Evolutionary conservation across 2,329 filamentous ascomycete genomes (phyloP).

Genomic region (Fusarium setosum): DNA sequence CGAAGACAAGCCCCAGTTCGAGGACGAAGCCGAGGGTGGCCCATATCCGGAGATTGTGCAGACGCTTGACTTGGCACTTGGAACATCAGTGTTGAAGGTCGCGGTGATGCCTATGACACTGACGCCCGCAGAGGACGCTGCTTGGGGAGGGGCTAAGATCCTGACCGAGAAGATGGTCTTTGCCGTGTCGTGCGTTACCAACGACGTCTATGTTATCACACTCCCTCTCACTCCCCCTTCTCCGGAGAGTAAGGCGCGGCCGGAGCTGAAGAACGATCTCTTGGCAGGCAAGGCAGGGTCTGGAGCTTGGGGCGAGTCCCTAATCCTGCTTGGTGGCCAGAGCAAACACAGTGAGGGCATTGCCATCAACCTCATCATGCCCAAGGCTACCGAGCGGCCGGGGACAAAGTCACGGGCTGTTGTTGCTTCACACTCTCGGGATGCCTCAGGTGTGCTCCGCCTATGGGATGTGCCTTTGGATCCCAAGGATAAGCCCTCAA

Average conservation of each 20-base stretch:
- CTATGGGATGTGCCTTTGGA: constrained; percentile 69
- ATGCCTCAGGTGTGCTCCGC: constrained; percentile 68
- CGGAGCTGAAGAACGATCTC: constrained; percentile 63
- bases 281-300: constrained; percentile 66
- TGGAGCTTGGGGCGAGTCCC: constrained; percentile 72
- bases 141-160: constrained; percentile 58
- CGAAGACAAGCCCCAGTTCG: constrained; percentile 69
- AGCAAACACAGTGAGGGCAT: constrained; percentile 64
- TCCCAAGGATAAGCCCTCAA: constrained; percentile 43
- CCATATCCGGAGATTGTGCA: constrained; percentile 68
- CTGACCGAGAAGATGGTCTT: constrained; percentile 71
- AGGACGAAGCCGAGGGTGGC: constrained; percentile 61
- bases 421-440: constrained; percentile 69
- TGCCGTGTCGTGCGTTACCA: constrained; percentile 68
- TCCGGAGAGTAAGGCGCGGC: constrained; percentile 66
- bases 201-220: constrained; percentile 67
- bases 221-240: constrained; percentile 72
- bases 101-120: constrained; percentile 66
- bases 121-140: constrained; percentile 59
- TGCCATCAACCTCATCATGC: constrained; percentile 63
- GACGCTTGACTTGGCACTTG: constrained; percentile 70
- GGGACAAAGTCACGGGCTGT: constrained; percentile 56
- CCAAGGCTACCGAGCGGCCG: constrained; percentile 53
- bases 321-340: constrained; percentile 66
- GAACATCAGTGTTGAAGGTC: constrained; percentile 65